Evolutionary conservation across 139 green algal species (phyloP).

Genomic region (Ettlia oleoabundans): DNA sequence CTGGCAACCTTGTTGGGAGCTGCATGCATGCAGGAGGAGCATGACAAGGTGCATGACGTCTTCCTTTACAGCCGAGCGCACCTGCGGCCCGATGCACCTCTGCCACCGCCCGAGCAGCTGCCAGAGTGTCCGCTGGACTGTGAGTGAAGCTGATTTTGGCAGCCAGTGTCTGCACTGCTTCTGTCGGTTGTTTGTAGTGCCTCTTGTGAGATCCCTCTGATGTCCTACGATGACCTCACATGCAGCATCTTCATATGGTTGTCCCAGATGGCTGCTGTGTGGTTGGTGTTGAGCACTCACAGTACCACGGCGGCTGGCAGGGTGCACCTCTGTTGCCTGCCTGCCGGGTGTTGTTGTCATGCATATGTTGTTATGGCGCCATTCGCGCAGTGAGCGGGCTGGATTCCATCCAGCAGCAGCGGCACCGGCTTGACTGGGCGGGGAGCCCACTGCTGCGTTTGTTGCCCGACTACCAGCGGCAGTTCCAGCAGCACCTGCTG

Average conservation of each 20-base stretch:
- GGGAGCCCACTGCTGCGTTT: slow-evolving; percentile 76
- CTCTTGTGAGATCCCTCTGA: background rate
- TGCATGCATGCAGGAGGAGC: slow-evolving; percentile 1
- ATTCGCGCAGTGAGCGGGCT: slow-evolving; percentile 44
- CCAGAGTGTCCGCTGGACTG: slow-evolving; percentile 28
- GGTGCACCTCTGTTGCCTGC: background rate
- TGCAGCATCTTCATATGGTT: too few species aligned
- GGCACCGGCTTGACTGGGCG: slow-evolving; percentile 73
- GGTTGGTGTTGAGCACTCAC: too few species aligned
- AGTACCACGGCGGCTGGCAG: too few species aligned
- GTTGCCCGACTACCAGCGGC: slow-evolving; percentile 85
- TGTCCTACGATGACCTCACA: too few species aligned
- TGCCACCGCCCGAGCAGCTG: slow-evolving; percentile 57
- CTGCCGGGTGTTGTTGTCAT: background rate
- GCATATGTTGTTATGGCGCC: background rate
- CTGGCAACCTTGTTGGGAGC: background rate
- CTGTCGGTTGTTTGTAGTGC: background rate
- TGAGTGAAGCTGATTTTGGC: slow-evolving; percentile 10
- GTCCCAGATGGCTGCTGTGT: too few species aligned
- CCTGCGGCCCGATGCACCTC: slow-evolving; percentile 49
- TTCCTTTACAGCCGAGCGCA: slow-evolving; percentile 82
- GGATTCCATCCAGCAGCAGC: slow-evolving; percentile 40
- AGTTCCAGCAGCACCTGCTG: slow-evolving; percentile 78
- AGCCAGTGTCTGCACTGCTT: background rate
- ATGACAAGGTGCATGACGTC: slow-evolving; percentile 61